Percentiles rank a stretch among this genome's conserved stretches.
Conservation (phyloP, 2,329 filamentous ascomycete species). For the Knufia petricola region DNA sequence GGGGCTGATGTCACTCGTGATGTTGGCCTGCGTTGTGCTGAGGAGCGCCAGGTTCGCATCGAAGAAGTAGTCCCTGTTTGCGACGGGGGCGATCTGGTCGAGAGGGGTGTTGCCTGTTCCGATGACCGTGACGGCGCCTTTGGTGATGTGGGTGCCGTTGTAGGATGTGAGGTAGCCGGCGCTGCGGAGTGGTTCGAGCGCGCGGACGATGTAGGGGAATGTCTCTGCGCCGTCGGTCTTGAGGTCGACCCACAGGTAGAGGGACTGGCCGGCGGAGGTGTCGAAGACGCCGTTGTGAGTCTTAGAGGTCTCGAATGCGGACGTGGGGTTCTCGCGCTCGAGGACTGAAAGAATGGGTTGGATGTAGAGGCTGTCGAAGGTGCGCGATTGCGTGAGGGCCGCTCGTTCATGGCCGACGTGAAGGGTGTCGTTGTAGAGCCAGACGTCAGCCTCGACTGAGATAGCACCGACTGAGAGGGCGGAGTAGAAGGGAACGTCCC, state of each 20-base stretch:
- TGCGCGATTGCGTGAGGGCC: slow-evolving; percentile 30
- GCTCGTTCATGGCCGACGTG: slow-evolving; percentile 34
- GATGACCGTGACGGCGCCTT: slow-evolving; percentile 49
- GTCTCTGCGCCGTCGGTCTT: slow-evolving; percentile 50
- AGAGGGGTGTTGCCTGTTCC: slow-evolving; percentile 51
- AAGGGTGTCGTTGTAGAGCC: slow-evolving; percentile 32
- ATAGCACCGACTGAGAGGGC: slow-evolving; percentile 34
- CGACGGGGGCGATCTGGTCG: slow-evolving; percentile 36
- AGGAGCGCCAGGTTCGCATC: slow-evolving; percentile 46
- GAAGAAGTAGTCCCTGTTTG: slow-evolving; percentile 48
- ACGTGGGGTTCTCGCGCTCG: slow-evolving; percentile 46
- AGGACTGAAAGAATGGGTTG: slow-evolving; percentile 48
- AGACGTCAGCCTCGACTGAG: slow-evolving; percentile 40
- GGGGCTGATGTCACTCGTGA: slow-evolving; percentile 42
- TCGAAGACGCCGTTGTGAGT: slow-evolving; percentile 54
- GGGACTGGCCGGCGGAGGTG: slow-evolving; percentile 44
- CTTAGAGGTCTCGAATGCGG: slow-evolving; percentile 40
- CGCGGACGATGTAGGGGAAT: slow-evolving; percentile 47
- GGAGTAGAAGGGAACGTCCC: slow-evolving; percentile 31
- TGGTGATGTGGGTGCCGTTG: slow-evolving; percentile 38
- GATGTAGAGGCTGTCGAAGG: slow-evolving; percentile 34
- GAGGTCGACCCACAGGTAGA: slow-evolving; percentile 56
- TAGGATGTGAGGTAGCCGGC: slow-evolving; percentile 45
- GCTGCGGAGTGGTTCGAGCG: slow-evolving; percentile 47
- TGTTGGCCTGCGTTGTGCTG: slow-evolving; percentile 35